Evolutionary conservation across 208 protist genomes (phyloP).

Genomic region (Trypanosoma theileri): DNA sequence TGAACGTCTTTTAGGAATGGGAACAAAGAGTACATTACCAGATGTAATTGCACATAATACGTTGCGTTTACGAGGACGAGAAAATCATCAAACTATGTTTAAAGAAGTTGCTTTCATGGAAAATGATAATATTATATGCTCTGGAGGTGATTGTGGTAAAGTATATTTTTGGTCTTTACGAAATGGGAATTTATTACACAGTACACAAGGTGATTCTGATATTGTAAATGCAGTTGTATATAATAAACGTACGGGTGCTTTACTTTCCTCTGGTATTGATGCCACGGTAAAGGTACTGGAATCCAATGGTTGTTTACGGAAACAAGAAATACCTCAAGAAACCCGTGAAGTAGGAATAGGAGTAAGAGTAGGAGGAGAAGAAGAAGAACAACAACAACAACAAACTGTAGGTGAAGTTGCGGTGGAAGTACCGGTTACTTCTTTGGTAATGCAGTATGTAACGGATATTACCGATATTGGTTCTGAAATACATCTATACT

Average conservation of each 20-base stretch:
- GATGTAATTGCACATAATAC: constrained; percentile 8
- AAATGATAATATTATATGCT: constrained; percentile 47
- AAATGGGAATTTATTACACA: constrained; percentile 37
- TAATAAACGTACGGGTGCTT: constrained; percentile 11
- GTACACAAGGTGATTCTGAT: constrained; percentile 37
- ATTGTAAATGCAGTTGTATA: constrained; percentile 48
- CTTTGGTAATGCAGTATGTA: too few species aligned
- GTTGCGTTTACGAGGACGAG: constrained; percentile 26
- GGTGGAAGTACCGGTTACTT: too few species aligned
- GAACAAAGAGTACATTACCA: constrained; percentile 10
- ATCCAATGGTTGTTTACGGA: neutral
- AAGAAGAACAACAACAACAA: constrained; percentile 13
- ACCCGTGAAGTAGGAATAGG: too few species aligned
- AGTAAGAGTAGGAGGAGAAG: constrained; percentile 1
- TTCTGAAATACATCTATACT: neutral
- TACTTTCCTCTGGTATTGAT: constrained; percentile 52
- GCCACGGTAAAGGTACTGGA: constrained; percentile 44
- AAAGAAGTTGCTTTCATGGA: constrained; percentile 60
- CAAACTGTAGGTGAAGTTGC: neutral
- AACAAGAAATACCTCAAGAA: neutral
- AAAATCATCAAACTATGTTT: constrained; percentile 50
- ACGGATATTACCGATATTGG: too few species aligned
- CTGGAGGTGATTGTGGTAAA: constrained; percentile 48
- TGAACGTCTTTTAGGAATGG: constrained; percentile 8
- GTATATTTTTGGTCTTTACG: constrained; percentile 48